Evolutionary conservation across 2,329 filamentous ascomycete species (phyloP).

Genomic region (Beauveria brongniartii): DNA sequence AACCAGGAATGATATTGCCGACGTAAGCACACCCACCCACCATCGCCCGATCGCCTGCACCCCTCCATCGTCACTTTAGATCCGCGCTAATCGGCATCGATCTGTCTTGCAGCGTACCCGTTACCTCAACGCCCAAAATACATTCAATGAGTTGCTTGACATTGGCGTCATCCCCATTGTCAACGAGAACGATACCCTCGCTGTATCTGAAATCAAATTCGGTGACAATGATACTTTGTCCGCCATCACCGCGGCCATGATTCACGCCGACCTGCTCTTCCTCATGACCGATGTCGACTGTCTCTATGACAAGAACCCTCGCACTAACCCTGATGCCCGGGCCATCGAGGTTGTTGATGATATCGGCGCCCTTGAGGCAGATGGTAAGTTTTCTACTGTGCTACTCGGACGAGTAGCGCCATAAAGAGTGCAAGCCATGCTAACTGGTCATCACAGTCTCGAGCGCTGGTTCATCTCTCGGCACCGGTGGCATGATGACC

Average conservation of each 20-base stretch:
- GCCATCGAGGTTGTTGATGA: constrained; percentile 91
- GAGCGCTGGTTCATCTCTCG: constrained; percentile 76
- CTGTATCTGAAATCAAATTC: constrained; percentile 98
- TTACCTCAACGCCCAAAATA: constrained; percentile 96
- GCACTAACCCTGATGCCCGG: constrained; percentile 73
- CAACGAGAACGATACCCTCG: constrained; percentile 96
- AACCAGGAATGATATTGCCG: constrained; percentile 92
- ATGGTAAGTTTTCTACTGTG: constrained; percentile 43
- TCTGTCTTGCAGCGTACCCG: constrained; percentile 59
- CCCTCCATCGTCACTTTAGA: constrained; percentile 7
- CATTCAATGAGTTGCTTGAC: constrained; percentile 77
- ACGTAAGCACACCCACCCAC: constrained; percentile 46
- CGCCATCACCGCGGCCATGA: constrained; percentile 94
- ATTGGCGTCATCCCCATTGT: constrained; percentile 98
- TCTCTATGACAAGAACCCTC: constrained; percentile 91
- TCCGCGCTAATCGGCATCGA: constrained; percentile 2
- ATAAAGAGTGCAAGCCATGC: not conserved
- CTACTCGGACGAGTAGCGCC: not conserved
- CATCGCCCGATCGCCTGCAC: not conserved
- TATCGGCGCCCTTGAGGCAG: constrained; percentile 71
- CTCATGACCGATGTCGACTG: constrained; percentile 99
- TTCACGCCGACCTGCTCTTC: constrained; percentile 92
- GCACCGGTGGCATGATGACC: constrained; percentile 94
- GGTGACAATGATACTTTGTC: constrained; percentile 97
- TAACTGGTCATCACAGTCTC: constrained; percentile 51